Base-by-base conservation (phyloP, 1,284 basidiomycete genomes). In the Marasmius oreades region DNA sequence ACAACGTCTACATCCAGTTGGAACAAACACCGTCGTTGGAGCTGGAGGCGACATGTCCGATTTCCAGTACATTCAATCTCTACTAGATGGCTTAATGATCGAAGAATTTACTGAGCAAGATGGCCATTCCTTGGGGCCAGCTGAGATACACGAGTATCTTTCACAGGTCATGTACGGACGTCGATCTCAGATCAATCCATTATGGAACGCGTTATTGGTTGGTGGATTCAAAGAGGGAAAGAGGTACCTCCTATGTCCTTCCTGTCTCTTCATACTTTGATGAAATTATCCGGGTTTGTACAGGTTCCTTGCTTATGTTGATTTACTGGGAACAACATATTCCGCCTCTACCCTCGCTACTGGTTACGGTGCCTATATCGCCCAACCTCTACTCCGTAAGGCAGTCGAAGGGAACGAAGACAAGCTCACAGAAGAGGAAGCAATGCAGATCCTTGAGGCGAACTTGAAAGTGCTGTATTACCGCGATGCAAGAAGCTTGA, bases 31-130 rank as follows among this genome's bases (percentile, higher is more conserved):
- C 37, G 80, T 97, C 59, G 78, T 99, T 62, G 97, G 93, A 16
- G 96, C 93, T 1, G 87, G 92, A 34, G 97, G 96, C 34, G 96
- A 99, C 77, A 94, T 99, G 88, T 92, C 91, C 66, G 97, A 99
- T 75, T 98, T 94, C 76, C 97, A 99, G 72, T 90, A 93, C 72
- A 82, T 98, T 62, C 92, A 96, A 68, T 81, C 81, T 60, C 68
- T 88, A 59, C 82, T 95, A 39, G 87, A 93, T 59, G 80, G 82
- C 39, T 76, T 92, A 51, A 80, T 86, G 59, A 83, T 90, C 58
- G 84, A 89, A 52, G 95, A 99, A 72, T 84, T 90, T 61, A 85
- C 89, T 16, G 78, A 82, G 33, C 83, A 84, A 59, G 97, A 99
- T 67, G 90, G 87, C 0, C 93, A 98, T 69, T 77, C 81, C 26